Base-by-base conservation (phyloP, 2,329 filamentous ascomycete species). In the Penicillium janthinellum region DNA sequence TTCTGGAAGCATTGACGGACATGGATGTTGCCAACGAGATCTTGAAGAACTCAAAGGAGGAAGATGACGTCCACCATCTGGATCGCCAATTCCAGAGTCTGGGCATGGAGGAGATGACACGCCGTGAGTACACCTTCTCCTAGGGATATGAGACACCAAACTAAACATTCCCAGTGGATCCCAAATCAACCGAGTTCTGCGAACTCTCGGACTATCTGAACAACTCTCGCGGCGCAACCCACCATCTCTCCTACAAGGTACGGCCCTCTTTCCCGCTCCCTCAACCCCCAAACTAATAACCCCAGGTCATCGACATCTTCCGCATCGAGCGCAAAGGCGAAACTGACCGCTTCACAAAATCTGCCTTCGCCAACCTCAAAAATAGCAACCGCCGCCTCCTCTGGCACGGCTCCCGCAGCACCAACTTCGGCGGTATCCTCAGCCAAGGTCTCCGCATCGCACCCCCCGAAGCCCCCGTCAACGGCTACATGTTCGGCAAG, bases 401-500 rank as follows among this genome's bases (percentile, higher is more conserved):
- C 2, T 96, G 92, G 92, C 92, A 96, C 72, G 92, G 92, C 15
- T 93, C 90, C 15, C 87, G 91, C 37, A 84, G 83, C 35, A 95
- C 90, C 54, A 96, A 96, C 73, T 96, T 88, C 65, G 91, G 89
- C 70, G 92, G 92, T 70, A 96, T 96, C 60, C 84, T 96, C 44
- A 90, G 87, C 58, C 91, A 96, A 75, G 92, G 92, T 64, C 84
- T 96, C 6, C 89, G 91, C n/a, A 96, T 96, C 65, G 92, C 92
- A 6, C 92, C 92, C 0, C 79, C 78, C 1, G 79, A 96, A 74
- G 92, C 92, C 0, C 92, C 91, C 0, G 87, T 87, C 0, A 84
- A 82, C 4, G 91, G 91, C 1, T 92, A 94, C 79, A 94, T 94
- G 90, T 96, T 96, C 66, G 92, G 89, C 58, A 96, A 96, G 75